A percentile compares a stretch with the other conserved stretches of the same genome.
phyloP scores from a whole-genome alignment of 2,329 filamentous ascomycete species.

The Hypoxylon sp. region DNA sequence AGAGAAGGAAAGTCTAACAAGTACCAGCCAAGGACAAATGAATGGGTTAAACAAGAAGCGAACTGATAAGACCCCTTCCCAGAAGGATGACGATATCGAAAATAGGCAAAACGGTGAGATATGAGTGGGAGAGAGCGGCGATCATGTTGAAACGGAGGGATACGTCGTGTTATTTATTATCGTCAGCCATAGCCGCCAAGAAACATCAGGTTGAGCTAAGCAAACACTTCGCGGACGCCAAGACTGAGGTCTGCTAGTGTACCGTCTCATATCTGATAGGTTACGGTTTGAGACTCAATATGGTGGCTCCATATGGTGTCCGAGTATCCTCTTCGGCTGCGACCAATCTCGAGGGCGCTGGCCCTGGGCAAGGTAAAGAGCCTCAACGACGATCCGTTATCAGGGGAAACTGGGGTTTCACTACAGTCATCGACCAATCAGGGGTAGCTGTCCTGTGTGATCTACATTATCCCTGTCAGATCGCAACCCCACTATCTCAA shows the following conservation, averaged over 20 bases:
- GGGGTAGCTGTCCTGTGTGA: slow-evolving; percentile 32
- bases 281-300: slow-evolving; percentile 25
- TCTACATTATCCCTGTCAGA: slow-evolving; percentile 39
- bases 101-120: not conserved
- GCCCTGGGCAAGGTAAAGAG: slow-evolving; percentile 26
- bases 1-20: slow-evolving; percentile 32
- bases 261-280: slow-evolving; percentile 35
- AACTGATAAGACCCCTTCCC: slow-evolving; percentile 35
- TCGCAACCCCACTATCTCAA: slow-evolving; percentile 28
- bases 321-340: slow-evolving; percentile 15
- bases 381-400: slow-evolving; percentile 37
- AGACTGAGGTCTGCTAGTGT: slow-evolving; percentile 17
- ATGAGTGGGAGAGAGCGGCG: slow-evolving; percentile 26
- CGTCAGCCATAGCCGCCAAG: slow-evolving; percentile 4
- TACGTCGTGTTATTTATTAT: slow-evolving; percentile 36
- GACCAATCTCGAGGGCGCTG: slow-evolving; percentile 1
- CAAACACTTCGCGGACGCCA: slow-evolving; percentile 16
- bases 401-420: slow-evolving; percentile 42
- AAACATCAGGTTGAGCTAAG: slow-evolving; percentile 22
- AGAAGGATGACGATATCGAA: slow-evolving; percentile 36
- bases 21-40: slow-evolving; percentile 33
- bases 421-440: slow-evolving; percentile 41
- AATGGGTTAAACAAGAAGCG: slow-evolving; percentile 17
- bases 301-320: slow-evolving; percentile 4
- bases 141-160: slow-evolving; percentile 33